These are phyloP conservation scores for Handroanthus guayacan DNA, from an alignment of 257 asterid species.

Conservation along the genomic window DNA sequence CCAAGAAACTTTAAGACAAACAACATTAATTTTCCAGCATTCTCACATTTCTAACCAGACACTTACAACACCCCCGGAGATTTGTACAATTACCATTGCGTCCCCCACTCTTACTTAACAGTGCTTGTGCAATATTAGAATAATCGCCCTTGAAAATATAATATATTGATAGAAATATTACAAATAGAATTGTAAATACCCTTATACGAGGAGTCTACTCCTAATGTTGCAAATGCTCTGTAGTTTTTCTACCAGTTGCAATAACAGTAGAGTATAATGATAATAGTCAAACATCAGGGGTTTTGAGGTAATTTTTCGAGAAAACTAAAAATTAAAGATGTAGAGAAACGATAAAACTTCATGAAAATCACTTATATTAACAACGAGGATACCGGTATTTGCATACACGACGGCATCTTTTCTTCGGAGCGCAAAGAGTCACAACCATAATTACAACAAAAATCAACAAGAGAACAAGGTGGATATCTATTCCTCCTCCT, in stretches of 20 bases:
- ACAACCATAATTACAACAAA: constrained; percentile 41
- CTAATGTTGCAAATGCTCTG: too few relatives aligned
- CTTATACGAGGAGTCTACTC: too few relatives aligned
- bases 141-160: too few relatives aligned
- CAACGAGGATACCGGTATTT: constrained; percentile 26
- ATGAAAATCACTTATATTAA: neutral
- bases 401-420: constrained; percentile 28
- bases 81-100: too few relatives aligned
- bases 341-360: neutral
- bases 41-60: neutral
- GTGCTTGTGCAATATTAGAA: too few relatives aligned
- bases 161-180: too few relatives aligned
- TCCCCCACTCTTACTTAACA: too few relatives aligned
- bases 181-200: too few relatives aligned
- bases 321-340: neutral
- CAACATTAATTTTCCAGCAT: neutral
- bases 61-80: too few relatives aligned
- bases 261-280: too few relatives aligned
- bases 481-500: neutral
- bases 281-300: too few relatives aligned
- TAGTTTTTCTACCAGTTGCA: too few relatives aligned
- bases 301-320: neutral
- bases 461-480: constrained; percentile 36
- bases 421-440: constrained; percentile 39
- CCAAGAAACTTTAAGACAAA: neutral